These are phyloP conservation scores for Krasilnikovozyma curviuscula DNA, from an alignment of 768 basidiomycete genomes.

Conservation along the genomic window DNA sequence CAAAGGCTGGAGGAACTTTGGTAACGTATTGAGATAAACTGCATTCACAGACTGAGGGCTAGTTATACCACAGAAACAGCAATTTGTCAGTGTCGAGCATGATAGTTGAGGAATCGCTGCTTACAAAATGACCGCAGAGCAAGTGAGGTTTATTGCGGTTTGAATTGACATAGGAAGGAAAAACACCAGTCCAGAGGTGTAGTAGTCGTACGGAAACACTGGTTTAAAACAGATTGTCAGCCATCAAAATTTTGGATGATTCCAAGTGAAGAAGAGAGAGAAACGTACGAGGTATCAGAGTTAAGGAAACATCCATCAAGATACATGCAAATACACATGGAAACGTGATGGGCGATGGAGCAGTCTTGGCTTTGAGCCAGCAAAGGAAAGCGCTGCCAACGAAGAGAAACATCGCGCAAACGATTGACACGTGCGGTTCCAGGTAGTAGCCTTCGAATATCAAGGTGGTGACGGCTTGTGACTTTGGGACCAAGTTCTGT, in stretches of 20 bases:
- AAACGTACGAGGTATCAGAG: constrained; percentile 10
- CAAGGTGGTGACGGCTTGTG: background rate
- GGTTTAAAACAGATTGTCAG: no score
- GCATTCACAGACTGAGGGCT: constrained; percentile 4
- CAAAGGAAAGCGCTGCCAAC: constrained; percentile 8
- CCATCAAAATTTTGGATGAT: no score
- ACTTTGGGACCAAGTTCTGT: background rate
- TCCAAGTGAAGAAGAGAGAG: no score
- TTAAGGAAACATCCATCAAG: constrained; percentile 8
- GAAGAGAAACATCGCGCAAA: constrained; percentile 7
- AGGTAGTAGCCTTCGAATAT: constrained; percentile 5
- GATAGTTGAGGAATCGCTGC: constrained; percentile 3
- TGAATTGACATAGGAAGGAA: constrained; percentile 8
- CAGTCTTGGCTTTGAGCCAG: constrained; percentile 9
- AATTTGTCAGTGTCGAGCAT: background rate
- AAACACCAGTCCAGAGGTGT: background rate
- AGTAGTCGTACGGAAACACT: constrained; percentile 8
- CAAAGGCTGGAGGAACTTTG: background rate
- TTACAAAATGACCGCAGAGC: constrained; percentile 4
- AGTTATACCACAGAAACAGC: background rate
- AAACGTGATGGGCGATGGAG: constrained; percentile 6
- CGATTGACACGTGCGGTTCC: constrained; percentile 8
- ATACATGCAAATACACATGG: constrained; percentile 7
- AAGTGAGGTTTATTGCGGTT: constrained; percentile 1
- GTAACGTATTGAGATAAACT: background rate